Evolutionary conservation across 2,329 filamentous ascomycete species (phyloP).

Genomic region (Magnaporthales sp.): DNA sequence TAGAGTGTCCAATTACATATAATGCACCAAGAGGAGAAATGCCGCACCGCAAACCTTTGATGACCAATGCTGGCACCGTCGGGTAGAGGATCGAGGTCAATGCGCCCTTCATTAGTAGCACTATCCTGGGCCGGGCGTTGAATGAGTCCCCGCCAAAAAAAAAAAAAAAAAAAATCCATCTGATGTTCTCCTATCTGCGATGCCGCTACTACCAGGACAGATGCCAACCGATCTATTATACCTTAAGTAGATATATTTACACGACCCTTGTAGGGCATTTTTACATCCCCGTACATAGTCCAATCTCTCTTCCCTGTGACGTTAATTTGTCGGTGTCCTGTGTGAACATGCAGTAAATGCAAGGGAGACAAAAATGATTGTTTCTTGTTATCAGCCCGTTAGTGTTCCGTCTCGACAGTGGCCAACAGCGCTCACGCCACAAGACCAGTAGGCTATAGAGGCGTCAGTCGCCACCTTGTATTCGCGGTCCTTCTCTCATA

Average conservation of each 20-base stretch:
- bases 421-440: background rate
- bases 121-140: background rate
- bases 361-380: background rate
- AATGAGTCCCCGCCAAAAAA: background rate
- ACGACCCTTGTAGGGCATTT: background rate
- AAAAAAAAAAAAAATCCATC: background rate
- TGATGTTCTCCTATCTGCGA: background rate
- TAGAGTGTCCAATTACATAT: background rate
- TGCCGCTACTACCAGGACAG: background rate
- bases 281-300: background rate
- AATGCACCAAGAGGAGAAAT: background rate
- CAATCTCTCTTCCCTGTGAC: background rate
- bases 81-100: background rate
- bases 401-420: background rate
- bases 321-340: background rate
- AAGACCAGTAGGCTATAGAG: background rate
- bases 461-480: background rate
- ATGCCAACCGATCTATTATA: background rate
- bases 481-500: background rate
- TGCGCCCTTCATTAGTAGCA: background rate
- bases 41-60: background rate
- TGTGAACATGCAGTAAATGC: background rate
- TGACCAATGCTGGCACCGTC: background rate
- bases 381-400: background rate
- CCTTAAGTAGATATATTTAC: background rate